These are phyloP conservation scores for Solanum medicagineum DNA, from an alignment of 257 asterid species.

Conservation along the genomic window DNA sequence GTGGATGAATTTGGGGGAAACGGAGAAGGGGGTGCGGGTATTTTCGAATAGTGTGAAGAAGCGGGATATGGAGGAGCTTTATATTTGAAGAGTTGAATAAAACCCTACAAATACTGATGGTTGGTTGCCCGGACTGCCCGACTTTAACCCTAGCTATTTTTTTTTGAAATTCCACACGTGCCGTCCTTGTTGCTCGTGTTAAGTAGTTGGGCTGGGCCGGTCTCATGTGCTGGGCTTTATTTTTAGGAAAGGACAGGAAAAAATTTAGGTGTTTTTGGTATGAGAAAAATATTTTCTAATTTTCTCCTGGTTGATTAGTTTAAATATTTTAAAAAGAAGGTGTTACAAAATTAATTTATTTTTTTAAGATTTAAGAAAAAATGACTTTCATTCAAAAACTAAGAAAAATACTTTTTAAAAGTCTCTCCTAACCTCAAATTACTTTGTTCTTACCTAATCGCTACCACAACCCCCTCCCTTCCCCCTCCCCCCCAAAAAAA, in stretches of 20 bases:
- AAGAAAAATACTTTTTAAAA: too few relatives aligned
- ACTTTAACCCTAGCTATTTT: conserved; percentile 12
- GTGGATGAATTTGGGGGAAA: neutral
- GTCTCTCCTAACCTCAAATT: too few relatives aligned
- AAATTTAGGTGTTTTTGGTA: too few relatives aligned
- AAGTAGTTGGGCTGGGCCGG: neutral
- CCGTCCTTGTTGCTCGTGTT: neutral
- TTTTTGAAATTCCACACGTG: conserved; percentile 9
- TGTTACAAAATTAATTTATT: too few relatives aligned
- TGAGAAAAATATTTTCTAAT: too few relatives aligned
- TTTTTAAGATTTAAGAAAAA: too few relatives aligned
- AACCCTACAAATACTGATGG: conserved; percentile 15
- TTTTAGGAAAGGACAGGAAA: neutral
- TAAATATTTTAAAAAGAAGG: too few relatives aligned
- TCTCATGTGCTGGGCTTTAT: neutral
- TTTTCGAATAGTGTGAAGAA: conserved; percentile 45
- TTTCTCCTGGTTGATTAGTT: too few relatives aligned
- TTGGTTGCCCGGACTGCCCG: conserved; percentile 30
- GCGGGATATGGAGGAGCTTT: conserved; percentile 31
- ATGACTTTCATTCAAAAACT: too few relatives aligned
- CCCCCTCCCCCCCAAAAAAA: too few relatives aligned
- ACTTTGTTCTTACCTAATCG: too few relatives aligned
- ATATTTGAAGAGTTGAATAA: neutral
- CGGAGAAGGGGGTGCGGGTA: neutral
- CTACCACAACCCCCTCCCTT: too few relatives aligned